A percentile compares a stretch with the other conserved stretches of the same genome.
These are phyloP conservation scores for Mycena rosella DNA, from an alignment of 768 basidiomycete genomes.

Conservation along the genomic window DNA sequence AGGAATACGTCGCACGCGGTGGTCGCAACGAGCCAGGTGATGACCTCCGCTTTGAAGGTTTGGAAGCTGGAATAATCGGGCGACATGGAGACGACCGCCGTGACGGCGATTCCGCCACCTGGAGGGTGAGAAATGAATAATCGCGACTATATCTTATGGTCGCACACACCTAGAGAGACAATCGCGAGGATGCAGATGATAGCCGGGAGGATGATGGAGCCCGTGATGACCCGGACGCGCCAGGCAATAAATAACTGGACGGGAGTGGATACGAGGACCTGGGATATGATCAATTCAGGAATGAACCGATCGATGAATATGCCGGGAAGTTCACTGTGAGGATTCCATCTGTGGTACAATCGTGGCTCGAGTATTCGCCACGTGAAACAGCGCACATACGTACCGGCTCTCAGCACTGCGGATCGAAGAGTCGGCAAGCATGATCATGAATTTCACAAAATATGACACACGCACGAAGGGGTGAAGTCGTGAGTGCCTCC, in stretches of 20 bases:
- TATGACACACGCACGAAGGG: not conserved
- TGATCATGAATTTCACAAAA: not conserved
- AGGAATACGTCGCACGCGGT: slow-evolving; percentile 20
- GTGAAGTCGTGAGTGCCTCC: not conserved
- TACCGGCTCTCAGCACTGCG: not conserved
- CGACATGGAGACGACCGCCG: slow-evolving; percentile 12
- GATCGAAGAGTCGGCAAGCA: not conserved
- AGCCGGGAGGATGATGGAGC: slow-evolving; percentile 6
- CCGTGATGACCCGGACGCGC: slow-evolving; percentile 24
- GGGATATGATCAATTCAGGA: not conserved
- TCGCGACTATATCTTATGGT: not conserved
- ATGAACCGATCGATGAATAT: not conserved
- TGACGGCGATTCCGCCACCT: slow-evolving; percentile 5
- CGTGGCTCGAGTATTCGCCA: not conserved
- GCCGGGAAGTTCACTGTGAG: not conserved
- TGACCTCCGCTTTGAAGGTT: not conserved
- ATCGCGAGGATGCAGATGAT: slow-evolving; percentile 9
- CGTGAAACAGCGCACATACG: not conserved
- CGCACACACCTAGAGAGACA: slow-evolving; percentile 6
- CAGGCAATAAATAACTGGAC: slow-evolving; percentile 25
- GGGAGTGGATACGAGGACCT: slow-evolving; percentile 28
- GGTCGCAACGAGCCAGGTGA: slow-evolving; percentile 26
- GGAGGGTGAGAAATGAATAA: not conserved
- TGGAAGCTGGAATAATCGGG: not conserved
- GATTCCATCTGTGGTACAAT: not conserved